phyloP scores from a whole-genome alignment of 2,329 filamentous ascomycete species.

The Ascochyta pisi region DNA sequence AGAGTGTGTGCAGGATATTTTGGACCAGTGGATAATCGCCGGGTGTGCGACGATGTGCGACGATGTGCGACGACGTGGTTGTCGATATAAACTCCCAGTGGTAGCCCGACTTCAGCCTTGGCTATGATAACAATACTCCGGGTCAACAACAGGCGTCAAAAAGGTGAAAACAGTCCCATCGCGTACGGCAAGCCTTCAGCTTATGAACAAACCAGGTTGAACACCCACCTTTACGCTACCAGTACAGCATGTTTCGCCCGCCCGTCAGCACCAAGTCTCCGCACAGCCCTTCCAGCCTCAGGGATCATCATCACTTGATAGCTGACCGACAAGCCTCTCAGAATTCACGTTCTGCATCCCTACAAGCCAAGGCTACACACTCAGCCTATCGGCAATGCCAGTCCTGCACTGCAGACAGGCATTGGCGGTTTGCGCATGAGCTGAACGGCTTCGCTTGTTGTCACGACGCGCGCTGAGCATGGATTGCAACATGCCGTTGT shows the following conservation, averaged over 20 bases:
- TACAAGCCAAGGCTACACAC: background rate
- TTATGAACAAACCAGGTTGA: constrained; percentile 9
- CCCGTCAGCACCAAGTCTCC: constrained; percentile 16
- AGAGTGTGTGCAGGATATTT: background rate
- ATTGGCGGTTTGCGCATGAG: constrained; percentile 8
- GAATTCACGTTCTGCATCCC: background rate
- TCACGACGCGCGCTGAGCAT: constrained; percentile 3
- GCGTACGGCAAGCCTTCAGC: constrained; percentile 12
- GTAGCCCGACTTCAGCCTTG: background rate
- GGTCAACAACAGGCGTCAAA: background rate
- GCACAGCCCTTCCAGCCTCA: constrained; percentile 13
- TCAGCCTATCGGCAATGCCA: background rate
- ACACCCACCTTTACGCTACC: constrained; percentile 4
- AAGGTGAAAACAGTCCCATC: constrained; percentile 3
- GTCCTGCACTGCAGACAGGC: constrained; percentile 3
- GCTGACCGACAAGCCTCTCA: constrained; percentile 16
- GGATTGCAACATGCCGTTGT: background rate
- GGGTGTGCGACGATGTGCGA: background rate
- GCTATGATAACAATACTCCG: background rate
- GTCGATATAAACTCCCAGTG: background rate
- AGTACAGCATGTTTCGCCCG: constrained; percentile 11
- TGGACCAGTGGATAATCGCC: background rate
- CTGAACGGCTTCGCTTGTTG: constrained; percentile 18
- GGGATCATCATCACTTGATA: constrained; percentile 9
- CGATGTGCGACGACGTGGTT: background rate